Conservation (phyloP, 2,329 filamentous ascomycete genomes). For the Ceratocystis albifundus region DNA sequence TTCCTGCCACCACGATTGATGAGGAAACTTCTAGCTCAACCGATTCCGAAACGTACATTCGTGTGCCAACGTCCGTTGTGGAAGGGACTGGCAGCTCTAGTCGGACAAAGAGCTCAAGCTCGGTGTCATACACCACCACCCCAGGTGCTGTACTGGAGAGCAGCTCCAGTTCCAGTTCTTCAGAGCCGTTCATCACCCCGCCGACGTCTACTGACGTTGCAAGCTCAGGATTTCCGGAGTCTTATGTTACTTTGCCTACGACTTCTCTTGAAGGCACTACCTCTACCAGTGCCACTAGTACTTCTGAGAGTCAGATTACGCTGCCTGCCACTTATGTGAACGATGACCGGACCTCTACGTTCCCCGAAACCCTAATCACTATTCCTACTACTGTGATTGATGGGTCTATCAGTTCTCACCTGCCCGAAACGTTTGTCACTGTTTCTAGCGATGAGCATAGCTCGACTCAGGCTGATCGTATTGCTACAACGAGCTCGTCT, state of each 20-base stretch:
- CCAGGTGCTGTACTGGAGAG: not conserved
- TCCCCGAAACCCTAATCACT: slow-evolving; percentile 6
- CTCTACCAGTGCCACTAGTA: not conserved
- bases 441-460: not conserved
- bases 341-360: slow-evolving; percentile 22
- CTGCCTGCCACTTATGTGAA: slow-evolving; percentile 13
- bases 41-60: not conserved
- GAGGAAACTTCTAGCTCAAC: not conserved
- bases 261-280: not conserved
- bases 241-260: not conserved
- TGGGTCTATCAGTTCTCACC: not conserved
- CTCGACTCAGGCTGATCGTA: not conserved
- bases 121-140: not conserved
- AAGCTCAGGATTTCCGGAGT: not conserved
- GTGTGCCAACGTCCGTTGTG: not conserved
- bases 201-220: not conserved
- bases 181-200: not conserved
- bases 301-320: not conserved
- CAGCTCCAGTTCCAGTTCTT: not conserved
- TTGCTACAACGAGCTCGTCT: not conserved
- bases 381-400: slow-evolving; percentile 1
- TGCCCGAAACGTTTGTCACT: not conserved
- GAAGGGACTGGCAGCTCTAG: not conserved
- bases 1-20: not conserved
- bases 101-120: not conserved